Evolutionary conservation across 768 basidiomycete genomes (phyloP), one percentile per base, ranked within the genome.

Genomic region (Asterophora parasitica): DNA sequence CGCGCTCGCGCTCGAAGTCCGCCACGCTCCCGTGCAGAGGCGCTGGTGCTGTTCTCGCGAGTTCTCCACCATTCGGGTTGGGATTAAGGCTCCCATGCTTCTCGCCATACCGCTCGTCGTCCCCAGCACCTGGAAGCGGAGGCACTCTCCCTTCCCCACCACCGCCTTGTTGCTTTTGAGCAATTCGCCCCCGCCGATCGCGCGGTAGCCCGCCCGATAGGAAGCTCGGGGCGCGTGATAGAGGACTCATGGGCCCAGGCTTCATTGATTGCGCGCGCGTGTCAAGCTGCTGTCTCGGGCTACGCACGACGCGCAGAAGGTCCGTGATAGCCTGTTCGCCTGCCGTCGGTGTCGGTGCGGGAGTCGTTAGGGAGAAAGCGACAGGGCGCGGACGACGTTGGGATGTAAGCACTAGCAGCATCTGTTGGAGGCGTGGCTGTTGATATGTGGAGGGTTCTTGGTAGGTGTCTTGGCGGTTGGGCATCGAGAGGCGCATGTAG

Each of bases 161-260:
- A 23, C 23, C 23, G 23, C 23, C 23, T 6, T 23, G 23, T 23
- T 62, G 70, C 55, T 80, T 78, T 50, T 74, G 72, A 15, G 81
- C 85, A 48, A 91, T 82, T 16, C 88, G 77, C 9, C 89, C 89
- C 30, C 89, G 73, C 17, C 89, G 73, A 61, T 92, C 90, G 43
- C 89, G 76, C 17, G 90, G 89, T 9, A 78, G 67, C 6, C 82
- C 84, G 2, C 80, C 85, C 4, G 83, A 82, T 19, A 89, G 68
- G 68, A 91, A 90, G 37, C 78, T 84, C 0, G 83, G 82, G 0
- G 83, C 72, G 52, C 73, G 74, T 27, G 67, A 4, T 36, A 64
- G 48, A 17, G 61, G 56, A 32, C 57, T 58, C 26, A 61, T 53
- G 10, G 61, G 60, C 1, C 57, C 56, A 51, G 57, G 55, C 37